phyloP scores from a whole-genome alignment of 768 basidiomycete genomes.

The Phylloporus sp. region DNA sequence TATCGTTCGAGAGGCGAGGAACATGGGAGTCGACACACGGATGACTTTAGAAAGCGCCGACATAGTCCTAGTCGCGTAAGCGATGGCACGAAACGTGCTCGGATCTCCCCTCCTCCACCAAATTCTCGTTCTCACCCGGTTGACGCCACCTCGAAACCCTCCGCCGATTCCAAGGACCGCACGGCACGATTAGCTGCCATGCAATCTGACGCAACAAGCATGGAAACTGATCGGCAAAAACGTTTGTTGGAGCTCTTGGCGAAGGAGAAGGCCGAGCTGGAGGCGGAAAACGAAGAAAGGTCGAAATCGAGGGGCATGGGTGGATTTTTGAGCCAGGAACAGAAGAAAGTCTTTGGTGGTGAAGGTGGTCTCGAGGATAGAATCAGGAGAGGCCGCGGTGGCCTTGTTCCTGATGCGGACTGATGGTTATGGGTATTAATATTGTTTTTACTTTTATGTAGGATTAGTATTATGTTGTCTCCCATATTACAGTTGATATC shows the following conservation, averaged over 20 bases:
- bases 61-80: constrained; percentile 34
- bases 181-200: constrained; percentile 89
- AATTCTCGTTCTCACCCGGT: constrained; percentile 19
- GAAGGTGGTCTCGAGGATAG: constrained; percentile 75
- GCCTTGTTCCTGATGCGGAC: constrained; percentile 57
- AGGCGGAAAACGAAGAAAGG: constrained; percentile 64
- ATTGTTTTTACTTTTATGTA: constrained; percentile 3
- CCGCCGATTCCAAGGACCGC: constrained; percentile 48
- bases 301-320: constrained; percentile 75
- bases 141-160: constrained; percentile 8
- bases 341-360: constrained; percentile 82
- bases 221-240: constrained; percentile 67
- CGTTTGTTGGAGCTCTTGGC: constrained; percentile 65
- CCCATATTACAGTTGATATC: neutral
- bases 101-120: constrained; percentile 39
- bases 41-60: constrained; percentile 38
- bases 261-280: constrained; percentile 75
- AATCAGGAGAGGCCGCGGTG: constrained; percentile 67
- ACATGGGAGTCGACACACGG: constrained; percentile 19
- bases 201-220: constrained; percentile 64
- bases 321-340: constrained; percentile 75
- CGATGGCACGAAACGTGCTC: constrained; percentile 45
- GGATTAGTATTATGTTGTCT: constrained; percentile 5
- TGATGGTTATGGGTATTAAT: constrained; percentile 13
- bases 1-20: constrained; percentile 26